Conservation (phyloP, 805 yeast species). For the Wickerhamiella siamensis region DNA sequence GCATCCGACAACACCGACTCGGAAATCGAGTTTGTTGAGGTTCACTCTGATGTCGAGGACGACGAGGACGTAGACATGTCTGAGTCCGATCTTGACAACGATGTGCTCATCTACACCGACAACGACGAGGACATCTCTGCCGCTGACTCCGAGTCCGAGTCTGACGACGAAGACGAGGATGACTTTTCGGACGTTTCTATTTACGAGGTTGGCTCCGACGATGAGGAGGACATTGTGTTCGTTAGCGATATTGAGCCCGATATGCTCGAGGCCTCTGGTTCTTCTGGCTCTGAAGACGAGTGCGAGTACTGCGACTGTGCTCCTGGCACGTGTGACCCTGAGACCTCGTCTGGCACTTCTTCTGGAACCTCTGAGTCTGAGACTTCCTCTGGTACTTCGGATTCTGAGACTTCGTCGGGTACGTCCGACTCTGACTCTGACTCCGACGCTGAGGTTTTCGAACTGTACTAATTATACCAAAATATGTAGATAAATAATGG, state of each 20-base stretch:
- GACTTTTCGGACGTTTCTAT: conserved; percentile 4
- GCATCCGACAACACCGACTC: conserved; percentile 10
- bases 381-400: no score
- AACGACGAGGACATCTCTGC: conserved; percentile 1
- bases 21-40: conserved; percentile 2
- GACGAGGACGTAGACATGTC: conserved; percentile 1
- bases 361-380: conserved; percentile 7
- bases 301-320: conserved; percentile 3
- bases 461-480: conserved; percentile 1
- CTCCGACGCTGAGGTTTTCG: conserved; percentile 4
- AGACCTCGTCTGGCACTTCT: conserved; percentile 15
- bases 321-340: conserved; percentile 5
- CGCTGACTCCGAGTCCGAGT: neutral
- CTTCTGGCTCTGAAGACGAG: conserved; percentile 7
- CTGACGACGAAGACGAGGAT: conserved; percentile 3
- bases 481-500: no score
- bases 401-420: conserved; percentile 3
- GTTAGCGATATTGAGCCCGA: neutral
- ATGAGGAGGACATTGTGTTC: conserved; percentile 9
- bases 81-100: conserved; percentile 14
- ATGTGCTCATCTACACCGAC: conserved; percentile 16
- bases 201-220: conserved; percentile 11
- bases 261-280: neutral
- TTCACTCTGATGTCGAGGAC: conserved; percentile 4
- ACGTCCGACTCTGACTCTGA: conserved; percentile 5